phyloP scores from a whole-genome alignment of 306 rosid species.

The Cercis canadensis region DNA sequence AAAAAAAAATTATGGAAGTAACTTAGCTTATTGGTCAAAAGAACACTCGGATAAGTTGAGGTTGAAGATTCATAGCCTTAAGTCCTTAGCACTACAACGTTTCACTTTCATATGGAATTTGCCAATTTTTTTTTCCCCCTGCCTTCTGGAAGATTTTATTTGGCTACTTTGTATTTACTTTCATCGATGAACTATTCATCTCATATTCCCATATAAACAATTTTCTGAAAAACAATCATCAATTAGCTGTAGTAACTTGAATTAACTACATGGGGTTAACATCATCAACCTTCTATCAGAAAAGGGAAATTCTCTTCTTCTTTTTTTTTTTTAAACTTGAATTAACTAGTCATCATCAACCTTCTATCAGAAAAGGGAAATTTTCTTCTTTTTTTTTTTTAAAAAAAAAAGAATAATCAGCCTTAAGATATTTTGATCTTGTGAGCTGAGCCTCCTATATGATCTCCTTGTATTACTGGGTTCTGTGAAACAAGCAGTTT shows the following conservation, averaged over 20 bases:
- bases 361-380: conserved; percentile 27
- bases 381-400: no score
- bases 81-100: no score
- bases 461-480: conserved; percentile 3
- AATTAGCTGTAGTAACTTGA: conserved; percentile 16
- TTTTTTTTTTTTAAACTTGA: no score
- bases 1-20: no score
- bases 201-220: conserved; percentile 11
- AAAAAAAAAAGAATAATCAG: conserved; percentile 21
- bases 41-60: no score
- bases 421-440: neutral
- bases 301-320: no score
- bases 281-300: conserved; percentile 37
- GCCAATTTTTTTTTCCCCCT: no score
- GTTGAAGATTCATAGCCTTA: no score
- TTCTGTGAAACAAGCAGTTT: conserved; percentile 28
- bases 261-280: conserved; percentile 2
- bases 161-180: neutral
- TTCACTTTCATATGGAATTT: no score
- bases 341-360: conserved; percentile 33
- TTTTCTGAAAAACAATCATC: conserved; percentile 17
- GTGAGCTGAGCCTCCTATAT: conserved; percentile 20
- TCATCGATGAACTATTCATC: conserved; percentile 4
- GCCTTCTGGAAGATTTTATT: no score
- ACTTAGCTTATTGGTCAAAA: no score